Base-by-base conservation (phyloP, 2,329 filamentous ascomycete genomes). In the Diaporthe citriasiana region DNA sequence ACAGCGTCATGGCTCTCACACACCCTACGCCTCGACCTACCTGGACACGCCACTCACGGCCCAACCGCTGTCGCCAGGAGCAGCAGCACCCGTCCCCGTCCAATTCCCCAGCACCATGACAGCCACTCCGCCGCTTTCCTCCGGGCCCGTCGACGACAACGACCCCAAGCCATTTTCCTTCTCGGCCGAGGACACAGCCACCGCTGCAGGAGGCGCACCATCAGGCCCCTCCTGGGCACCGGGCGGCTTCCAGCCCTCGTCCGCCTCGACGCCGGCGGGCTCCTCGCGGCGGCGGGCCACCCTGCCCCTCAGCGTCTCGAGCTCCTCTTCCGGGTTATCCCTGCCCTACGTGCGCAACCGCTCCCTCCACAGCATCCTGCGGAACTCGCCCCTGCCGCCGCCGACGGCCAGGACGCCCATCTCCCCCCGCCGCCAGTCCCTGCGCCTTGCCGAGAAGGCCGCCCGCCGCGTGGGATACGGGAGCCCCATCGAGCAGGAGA, bases 331-430 rank as follows among this genome's bases (percentile, higher is more conserved):
- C 15, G 63, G 73, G 75, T 27, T 76, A 45, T 83, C 83, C 33
- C 83, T 87, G 4, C 91, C 91, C 2, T 92, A 93, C 78, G 88
- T 84, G 1, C 90, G 90, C 76, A 88, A 90, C 45, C 86, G 87
- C 72, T 84, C 85, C 55, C 86, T 92, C 13, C 90, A 89, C 79
- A 92, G 90, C 81, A 93, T 93, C 78, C 86, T 93, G 30, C 88
- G 90, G 70, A 93, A 93, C 84, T 93, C 91, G 6, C 91, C 91
- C 25, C 84, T 92, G 9, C 89, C 90, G 27, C 88, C 89, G 0
- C 81, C 84, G 4, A 88, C 82, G 27, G 84, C 87, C 3, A 83
- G 83, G 42, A 87, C 88, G 12, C 88, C 89, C 1, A 81, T 84
- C 7, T 90, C 89, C 0, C 87, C 89, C 2, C 84, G 86, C 73